Base-by-base conservation (phyloP, 1,284 basidiomycete species). In the Paramarasmius palmivorus region DNA sequence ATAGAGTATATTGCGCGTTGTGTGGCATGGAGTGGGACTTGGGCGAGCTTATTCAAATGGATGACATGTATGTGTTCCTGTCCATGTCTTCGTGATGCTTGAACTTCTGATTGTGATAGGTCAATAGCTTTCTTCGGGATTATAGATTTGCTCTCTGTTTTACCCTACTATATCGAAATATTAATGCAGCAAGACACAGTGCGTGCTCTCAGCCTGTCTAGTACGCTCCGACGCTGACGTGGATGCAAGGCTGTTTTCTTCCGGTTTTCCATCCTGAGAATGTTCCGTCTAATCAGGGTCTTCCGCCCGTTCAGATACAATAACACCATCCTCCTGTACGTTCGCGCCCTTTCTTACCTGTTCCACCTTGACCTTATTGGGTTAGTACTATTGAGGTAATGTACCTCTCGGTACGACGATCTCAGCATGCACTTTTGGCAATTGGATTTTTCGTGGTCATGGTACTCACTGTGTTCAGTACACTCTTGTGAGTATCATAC, bases 391-490 rank as follows among this genome's bases (percentile, higher is more conserved):
- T 95, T 55, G 92, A 95, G 74, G 92, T 95, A 61, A 95, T 95
- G 92, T 93, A 89, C 66, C 80, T 95, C 34, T 87, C 91, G n/a
- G 86, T 94, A 38, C 79, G 87, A 50, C 77, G 90, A 55, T 93
- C 91, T 0, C 88, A 92, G 64, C 90, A 95, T 61, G 92, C 92
- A 0, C 76, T 95, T 0, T 78, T 93, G 7, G 92, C 93, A 0
- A 83, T 95, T 36, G 82, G 83, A 2, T 95, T 95, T 70, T 95
- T 95, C 69, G 88, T 95, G n/a, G 68, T 86, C 49, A 92, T 93
- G 82, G 83, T 92, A 0, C 74, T 95, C 35, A 84, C 92, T 2
- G 83, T 95, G 14, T 95, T 93, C 68, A 92, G 90, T 55, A 95
- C 92, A 0, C 74, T 95, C 14, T 68, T 95, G 88, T 90, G 59